Conservation (phyloP, 1,139 yeast species). For the Yamadazyma mexicana region DNA sequence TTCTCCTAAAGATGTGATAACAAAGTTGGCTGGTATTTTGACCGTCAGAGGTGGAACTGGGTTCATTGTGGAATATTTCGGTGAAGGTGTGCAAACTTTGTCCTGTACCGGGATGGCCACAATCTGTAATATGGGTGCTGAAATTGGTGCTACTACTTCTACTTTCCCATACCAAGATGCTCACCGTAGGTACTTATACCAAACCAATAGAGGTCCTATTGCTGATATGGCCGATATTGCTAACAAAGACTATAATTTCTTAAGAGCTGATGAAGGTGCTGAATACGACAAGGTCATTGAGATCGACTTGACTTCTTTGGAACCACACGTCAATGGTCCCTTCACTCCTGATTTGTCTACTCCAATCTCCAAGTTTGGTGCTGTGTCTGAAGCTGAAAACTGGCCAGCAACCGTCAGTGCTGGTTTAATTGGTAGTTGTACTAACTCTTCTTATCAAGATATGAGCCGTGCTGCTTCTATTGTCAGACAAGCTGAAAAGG, state of each 20-base stretch:
- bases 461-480: conserved; percentile 93
- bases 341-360: conserved; percentile 94
- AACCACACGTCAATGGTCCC: conserved; percentile 93
- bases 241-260: conserved; percentile 56
- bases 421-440: conserved; percentile 96
- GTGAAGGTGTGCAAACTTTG: conserved; percentile 82
- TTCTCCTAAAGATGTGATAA: conserved; percentile 93
- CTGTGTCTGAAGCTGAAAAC: conserved; percentile 59
- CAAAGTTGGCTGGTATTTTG: conserved; percentile 81
- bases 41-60: conserved; percentile 99
- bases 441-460: conserved; percentile 96
- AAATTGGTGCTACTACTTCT: conserved; percentile 50
- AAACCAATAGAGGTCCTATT: conserved; percentile 80
- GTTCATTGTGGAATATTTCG: conserved; percentile 90
- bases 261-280: conserved; percentile 78
- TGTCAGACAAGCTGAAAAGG: conserved; percentile 78
- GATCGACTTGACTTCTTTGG: conserved; percentile 70
- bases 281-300: conserved; percentile 83
- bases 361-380: conserved; percentile 71
- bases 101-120: conserved; percentile 45
- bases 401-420: conserved; percentile 87
- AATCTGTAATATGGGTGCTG: no score
- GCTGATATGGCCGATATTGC: conserved; percentile 78
- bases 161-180: conserved; percentile 94
- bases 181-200: conserved; percentile 73